These are phyloP conservation scores for Neofusicoccum parvum DNA, from an alignment of 2,329 filamentous ascomycete species.

Conservation along the genomic window DNA sequence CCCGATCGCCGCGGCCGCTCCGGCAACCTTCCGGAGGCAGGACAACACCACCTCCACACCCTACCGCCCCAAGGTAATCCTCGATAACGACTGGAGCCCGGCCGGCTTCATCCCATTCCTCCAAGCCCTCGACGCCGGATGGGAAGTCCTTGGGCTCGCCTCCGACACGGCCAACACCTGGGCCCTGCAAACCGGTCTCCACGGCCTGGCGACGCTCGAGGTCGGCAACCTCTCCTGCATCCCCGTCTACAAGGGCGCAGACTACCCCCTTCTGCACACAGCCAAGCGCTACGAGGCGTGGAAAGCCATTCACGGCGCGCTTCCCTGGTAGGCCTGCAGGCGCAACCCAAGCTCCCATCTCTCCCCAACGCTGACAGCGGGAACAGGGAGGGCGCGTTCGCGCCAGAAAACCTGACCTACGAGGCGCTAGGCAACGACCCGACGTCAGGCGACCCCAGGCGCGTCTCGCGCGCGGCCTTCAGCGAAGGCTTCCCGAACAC, in stretches of 20 bases:
- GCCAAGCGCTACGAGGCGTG: constrained; percentile 48
- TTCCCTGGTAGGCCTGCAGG: constrained; percentile 39
- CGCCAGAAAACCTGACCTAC: constrained; percentile 45
- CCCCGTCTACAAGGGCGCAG: constrained; percentile 50
- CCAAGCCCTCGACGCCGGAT: constrained; percentile 47
- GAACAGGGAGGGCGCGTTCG: constrained; percentile 45
- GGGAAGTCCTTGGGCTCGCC: constrained; percentile 48
- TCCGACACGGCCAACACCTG: constrained; percentile 50
- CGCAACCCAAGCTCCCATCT: too few species aligned
- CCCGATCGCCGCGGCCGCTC: not conserved
- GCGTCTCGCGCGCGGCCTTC: constrained; percentile 46
- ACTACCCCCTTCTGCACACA: constrained; percentile 53
- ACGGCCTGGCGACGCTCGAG: constrained; percentile 52
- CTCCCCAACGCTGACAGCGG: not conserved
- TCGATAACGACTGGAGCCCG: constrained; percentile 52
- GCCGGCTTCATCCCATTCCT: constrained; percentile 49
- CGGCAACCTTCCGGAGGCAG: not conserved
- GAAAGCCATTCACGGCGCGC: constrained; percentile 47
- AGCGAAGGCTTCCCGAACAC: constrained; percentile 51
- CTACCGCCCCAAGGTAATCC: constrained; percentile 37
- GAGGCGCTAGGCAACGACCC: constrained; percentile 49
- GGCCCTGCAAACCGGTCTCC: constrained; percentile 49
- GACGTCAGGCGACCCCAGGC: constrained; percentile 48
- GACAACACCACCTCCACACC: not conserved
- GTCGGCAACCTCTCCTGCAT: constrained; percentile 51